Percentiles rank a stretch among this genome's conserved stretches.
phyloP scores from a whole-genome alignment of 805 yeast genomes.

The Helenozyma baotianmanensis region DNA sequence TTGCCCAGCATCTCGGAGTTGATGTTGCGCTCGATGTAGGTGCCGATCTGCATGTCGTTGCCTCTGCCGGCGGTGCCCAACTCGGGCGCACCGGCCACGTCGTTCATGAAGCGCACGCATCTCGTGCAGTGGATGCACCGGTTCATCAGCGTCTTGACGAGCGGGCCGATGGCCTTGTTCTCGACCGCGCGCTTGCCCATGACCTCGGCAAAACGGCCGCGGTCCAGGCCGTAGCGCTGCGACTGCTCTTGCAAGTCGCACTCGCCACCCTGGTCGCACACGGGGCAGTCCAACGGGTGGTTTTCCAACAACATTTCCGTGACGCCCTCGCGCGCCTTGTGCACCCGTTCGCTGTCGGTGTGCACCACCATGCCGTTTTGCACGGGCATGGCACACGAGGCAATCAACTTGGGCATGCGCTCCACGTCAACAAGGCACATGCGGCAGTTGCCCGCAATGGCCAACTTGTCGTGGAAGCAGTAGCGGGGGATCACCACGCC shows the following conservation, averaged over 20 bases:
- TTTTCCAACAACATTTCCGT: conserved; percentile 84
- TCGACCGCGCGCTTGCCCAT: conserved; percentile 86
- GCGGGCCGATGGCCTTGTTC: conserved; percentile 86
- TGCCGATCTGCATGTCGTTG: conserved; percentile 88
- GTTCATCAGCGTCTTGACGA: conserved; percentile 87
- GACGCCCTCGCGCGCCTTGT: conserved; percentile 83
- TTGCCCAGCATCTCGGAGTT: conserved; percentile 84
- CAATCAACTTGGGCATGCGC: conserved; percentile 83
- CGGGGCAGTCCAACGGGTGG: conserved; percentile 90
- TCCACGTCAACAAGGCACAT: conserved; percentile 91
- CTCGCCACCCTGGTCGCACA: conserved; percentile 93
- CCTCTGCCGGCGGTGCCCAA: conserved; percentile 88
- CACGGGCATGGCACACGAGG: conserved; percentile 92
- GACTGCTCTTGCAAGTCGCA: conserved; percentile 90
- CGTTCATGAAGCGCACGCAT: conserved; percentile 85
- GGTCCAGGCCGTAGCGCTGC: conserved; percentile 75
- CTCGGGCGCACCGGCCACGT: conserved; percentile 90
- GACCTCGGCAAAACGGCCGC: conserved; percentile 79
- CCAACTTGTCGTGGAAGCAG: conserved; percentile 87
- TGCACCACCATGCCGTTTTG: conserved; percentile 83
- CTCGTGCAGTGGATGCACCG: conserved; percentile 91
- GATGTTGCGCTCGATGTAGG: conserved; percentile 78
- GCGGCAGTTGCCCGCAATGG: conserved; percentile 89
- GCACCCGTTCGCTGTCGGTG: conserved; percentile 72
- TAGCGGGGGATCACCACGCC: conserved; percentile 85